Base-by-base conservation (phyloP, 768 basidiomycete species). In the Botryobasidium botryosum region DNA sequence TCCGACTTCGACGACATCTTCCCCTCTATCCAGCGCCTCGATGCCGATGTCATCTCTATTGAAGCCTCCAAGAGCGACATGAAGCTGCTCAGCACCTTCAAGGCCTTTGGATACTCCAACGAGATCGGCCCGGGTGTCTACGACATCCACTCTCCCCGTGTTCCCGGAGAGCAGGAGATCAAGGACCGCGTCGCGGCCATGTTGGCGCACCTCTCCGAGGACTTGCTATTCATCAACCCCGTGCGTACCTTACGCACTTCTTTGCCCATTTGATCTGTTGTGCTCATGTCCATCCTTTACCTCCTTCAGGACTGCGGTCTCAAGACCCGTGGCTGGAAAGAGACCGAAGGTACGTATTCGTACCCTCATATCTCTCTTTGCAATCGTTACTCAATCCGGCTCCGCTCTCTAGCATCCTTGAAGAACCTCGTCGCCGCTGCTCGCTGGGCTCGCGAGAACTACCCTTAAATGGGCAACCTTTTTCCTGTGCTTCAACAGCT, bases 1-100 rank as follows among this genome's bases (percentile, higher is more conserved):
- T 96, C 91, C 46, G 91, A 96, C 70, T 97, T 96, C 61, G 85
- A 81, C 67, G 87, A 94, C 61, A 96, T 96, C 68, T 96, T 96
- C 84, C 77, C 84, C 25, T 91, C 85, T 49, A 94, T 97, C 61
- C 80, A 91, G 64, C 77, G 80, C 52, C 80, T 99, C 49, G 94
- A 99, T 57, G 90, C 91, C 52, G 94, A 99, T 61, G 88, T 94
- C 62, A 97, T 99, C 68, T 92, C 90, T 43, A 94, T 96, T 59
- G 91, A 96, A 65, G 88, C 90, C 39, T 92, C 88, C 52, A 96
- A 97, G 82, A 80, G 79, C 56, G 91, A 96, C 72, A 79, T 97
- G 79, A 97, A 97, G 70, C 74, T 99, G 49, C 68, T 99, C 57
- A 74, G 77, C 51, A 90, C 87, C 56, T 99, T 97, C 82, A 79